Conservation (phyloP, 2,329 filamentous ascomycete genomes). For the Shiraia bambusicola region DNA sequence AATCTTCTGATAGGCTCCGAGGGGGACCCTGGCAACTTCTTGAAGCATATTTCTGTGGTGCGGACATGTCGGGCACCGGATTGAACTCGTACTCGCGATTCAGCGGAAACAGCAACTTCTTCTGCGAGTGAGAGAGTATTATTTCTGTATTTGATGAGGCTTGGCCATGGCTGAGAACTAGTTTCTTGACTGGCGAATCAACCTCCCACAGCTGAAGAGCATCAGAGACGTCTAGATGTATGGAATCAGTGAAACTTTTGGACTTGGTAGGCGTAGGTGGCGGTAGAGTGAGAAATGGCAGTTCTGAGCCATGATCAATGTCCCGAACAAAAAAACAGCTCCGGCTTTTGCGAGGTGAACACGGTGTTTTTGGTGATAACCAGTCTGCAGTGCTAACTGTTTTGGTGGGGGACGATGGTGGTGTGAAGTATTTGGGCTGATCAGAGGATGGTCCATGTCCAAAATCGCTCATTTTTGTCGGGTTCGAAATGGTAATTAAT, state of each 20-base stretch:
- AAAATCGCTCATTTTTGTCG: constrained; percentile 25
- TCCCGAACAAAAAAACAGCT: constrained; percentile 29
- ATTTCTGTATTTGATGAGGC: too few species aligned
- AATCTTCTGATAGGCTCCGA: constrained; percentile 11
- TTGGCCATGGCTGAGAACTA: too few species aligned
- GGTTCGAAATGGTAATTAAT: constrained; percentile 7
- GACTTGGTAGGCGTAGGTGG: constrained; percentile 29
- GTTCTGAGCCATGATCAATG: constrained; percentile 9
- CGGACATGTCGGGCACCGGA: background rate
- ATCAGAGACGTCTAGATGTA: background rate
- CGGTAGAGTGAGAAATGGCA: constrained; percentile 17
- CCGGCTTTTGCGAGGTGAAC: constrained; percentile 33
- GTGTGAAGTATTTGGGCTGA: constrained; percentile 27
- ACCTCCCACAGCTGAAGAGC: too few species aligned
- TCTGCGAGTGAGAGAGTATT: too few species aligned
- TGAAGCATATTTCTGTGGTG: background rate
- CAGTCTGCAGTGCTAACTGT: constrained; percentile 36
- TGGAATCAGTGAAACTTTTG: constrained; percentile 4
- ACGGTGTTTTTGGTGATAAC: constrained; percentile 33
- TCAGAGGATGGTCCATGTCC: constrained; percentile 18
- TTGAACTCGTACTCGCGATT: background rate
- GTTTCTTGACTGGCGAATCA: too few species aligned
- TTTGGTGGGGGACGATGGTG: constrained; percentile 40
- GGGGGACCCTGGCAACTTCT: constrained; percentile 2
- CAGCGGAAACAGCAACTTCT: too few species aligned